A percentile compares a stretch with the other conserved stretches of the same genome.
phyloP scores from a whole-genome alignment of 2,329 filamentous ascomycete genomes.

The Trichoderma polysporum region DNA sequence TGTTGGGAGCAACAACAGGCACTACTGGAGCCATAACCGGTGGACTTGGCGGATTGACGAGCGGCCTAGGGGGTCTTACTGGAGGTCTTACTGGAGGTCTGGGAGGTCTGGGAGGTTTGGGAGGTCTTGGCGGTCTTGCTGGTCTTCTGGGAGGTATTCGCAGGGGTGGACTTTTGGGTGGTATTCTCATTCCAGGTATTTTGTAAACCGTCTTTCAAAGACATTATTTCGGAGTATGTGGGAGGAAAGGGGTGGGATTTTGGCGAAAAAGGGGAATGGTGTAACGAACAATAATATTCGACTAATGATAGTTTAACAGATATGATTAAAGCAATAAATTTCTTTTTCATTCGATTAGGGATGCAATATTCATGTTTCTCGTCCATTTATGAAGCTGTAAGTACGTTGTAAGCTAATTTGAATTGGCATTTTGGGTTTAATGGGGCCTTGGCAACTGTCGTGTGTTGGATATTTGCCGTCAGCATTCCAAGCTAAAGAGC shows the following conservation, averaged over 20 bases:
- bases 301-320: too few relatives aligned
- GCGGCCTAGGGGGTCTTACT: not conserved
- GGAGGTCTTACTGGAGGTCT: not conserved
- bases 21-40: not conserved
- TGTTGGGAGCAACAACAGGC: not conserved
- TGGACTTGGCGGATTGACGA: not conserved
- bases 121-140: not conserved
- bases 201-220: not conserved
- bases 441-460: too few relatives aligned
- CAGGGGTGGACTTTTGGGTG: conserved; percentile 1
- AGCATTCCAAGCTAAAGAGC: too few relatives aligned
- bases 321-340: too few relatives aligned
- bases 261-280: not conserved
- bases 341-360: too few relatives aligned
- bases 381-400: too few relatives aligned
- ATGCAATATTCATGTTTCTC: too few relatives aligned
- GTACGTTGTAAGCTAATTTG: too few relatives aligned
- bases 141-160: not conserved
- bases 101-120: not conserved
- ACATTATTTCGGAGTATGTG: not conserved
- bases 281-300: not conserved
- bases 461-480: too few relatives aligned
- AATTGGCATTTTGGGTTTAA: too few relatives aligned
- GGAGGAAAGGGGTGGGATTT: not conserved
- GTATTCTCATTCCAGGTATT: conserved; percentile 13